Evolutionary conservation across 371 early-diverging fungal genomes (phyloP), one percentile per base, ranked within the genome.

Genomic region (Gilbertella persicaria): DNA sequence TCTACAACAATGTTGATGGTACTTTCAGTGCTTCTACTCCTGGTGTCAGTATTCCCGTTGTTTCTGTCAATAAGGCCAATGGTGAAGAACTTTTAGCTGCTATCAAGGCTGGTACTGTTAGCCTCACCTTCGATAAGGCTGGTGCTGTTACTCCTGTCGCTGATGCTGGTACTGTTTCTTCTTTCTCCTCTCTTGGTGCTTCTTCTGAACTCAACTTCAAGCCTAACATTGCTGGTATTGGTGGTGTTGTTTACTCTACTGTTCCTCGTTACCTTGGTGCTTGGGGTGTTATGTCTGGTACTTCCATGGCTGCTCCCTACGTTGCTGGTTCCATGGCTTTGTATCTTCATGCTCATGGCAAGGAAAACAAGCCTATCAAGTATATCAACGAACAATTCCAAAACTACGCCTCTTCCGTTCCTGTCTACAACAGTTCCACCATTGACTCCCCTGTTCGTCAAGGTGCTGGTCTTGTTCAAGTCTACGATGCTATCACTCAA

Each of bases 401-500:
- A 65, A 89, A 84, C 71, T 71, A 70, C 26, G 84, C 80, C n/a
- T 19, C 36, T 7, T 29, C 51, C 13, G 26, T 36, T 12, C 35
- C 43, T 10, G 47, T 58, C 5, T 45, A 36, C 36, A 42, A 50
- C 17, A 20, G 47, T 14, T 26, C 41, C 16, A 20, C 46, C 4
- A 62, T 61, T 43, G 51, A 73, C 13, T 60, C 66, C 50, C 67
- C 73, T 51, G 51, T 66, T 20, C 59, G 67, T 19, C 86, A 89
- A 64, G 93, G 93, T 33, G 79, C 88, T 43, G 93, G 93, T 35
- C 69, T 92, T 20, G 71, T 92, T 45, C 79, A 91, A 64, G 67
- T 85, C 43, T 70, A 75, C 55, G 67, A 79, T 54, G 75, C 93
- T 29, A 67, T 89, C 53, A 61, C 45, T 35, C 58, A 82, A 44